Conservation (phyloP, 2,329 filamentous ascomycete genomes). For the Zymoseptoria pseudotritici region DNA sequence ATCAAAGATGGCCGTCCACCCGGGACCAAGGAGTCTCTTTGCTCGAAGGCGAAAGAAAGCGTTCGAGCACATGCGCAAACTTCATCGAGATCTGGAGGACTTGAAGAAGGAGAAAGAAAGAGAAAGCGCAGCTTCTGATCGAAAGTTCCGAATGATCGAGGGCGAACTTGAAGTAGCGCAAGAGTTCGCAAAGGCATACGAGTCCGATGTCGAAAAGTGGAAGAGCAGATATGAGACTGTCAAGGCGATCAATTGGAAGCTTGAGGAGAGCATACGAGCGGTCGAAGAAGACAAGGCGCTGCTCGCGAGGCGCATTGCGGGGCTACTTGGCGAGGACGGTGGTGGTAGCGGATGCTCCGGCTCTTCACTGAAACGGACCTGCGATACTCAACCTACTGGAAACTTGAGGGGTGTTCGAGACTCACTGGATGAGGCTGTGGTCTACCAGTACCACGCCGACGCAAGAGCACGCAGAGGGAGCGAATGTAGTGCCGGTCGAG, state of each 20-base stretch:
- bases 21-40: neutral
- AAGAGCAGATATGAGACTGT: neutral
- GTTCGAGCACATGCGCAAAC: neutral
- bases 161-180: neutral
- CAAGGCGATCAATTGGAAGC: neutral
- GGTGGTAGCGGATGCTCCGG: too few species aligned
- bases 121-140: neutral
- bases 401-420: neutral
- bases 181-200: neutral
- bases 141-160: neutral
- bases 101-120: neutral
- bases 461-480: neutral
- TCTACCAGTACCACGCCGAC: neutral
- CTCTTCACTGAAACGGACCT: neutral
- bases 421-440: neutral
- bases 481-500: neutral
- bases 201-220: neutral
- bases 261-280: neutral
- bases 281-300: neutral
- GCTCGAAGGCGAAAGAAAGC: neutral
- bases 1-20: neutral
- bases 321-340: neutral
- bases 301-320: neutral
- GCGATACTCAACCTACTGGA: neutral
- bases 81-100: neutral